Evolutionary conservation across 371 early-diverging fungal genomes (phyloP), one percentile per base, ranked within the genome.

Genomic region (Rhizopus arrhizus): DNA sequence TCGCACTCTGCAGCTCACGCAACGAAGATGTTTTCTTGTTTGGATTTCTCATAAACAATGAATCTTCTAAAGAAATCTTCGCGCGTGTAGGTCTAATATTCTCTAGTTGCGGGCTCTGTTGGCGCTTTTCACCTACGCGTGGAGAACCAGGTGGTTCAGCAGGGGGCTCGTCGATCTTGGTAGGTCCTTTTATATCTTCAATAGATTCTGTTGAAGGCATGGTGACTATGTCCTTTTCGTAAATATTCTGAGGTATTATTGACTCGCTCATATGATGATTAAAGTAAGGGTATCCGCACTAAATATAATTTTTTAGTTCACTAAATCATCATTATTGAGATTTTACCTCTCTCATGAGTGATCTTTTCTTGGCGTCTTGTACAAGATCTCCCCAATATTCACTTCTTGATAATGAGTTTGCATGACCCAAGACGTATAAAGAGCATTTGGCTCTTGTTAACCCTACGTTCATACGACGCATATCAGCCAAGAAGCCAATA

Each of bases 401-500:
- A 62, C 90, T 85, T n/a, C 66, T 72, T 4, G 63, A 65, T 40
- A 94, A 68, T 0, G 91, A 83, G 0, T 66, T 58, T 11, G 85
- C 83, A 64, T 94, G 81, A 1, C 99, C 99, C 5, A 99, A 62
- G 5, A 99, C 84, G 70, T 95, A 91, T 29, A 99, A 68, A 4
- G 96, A 94, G 56, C 82, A 82, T 62, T 88, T 91, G 6, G 98
- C 96, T 65, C 99, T 87, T 1, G 96, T 98, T 43, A 99, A 62
- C 0, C 94, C 97, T 0, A 99, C 99, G 72, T 98, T 98, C 90
- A 96, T 89, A 48, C 97, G 86, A 45, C 90, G 79, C 31, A 81
- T 78, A 74, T 99, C 99, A 10, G 88, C 78, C 62, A 98, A 75
- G 72, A 99, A 99, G 22, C 99, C 99, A 48, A 98, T 90, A 9